Evolutionary conservation across 495 filamentous ascomycete species (phyloP), one percentile per base, ranked within the genome.

Genomic region (Astrothelium subdiscretum): DNA sequence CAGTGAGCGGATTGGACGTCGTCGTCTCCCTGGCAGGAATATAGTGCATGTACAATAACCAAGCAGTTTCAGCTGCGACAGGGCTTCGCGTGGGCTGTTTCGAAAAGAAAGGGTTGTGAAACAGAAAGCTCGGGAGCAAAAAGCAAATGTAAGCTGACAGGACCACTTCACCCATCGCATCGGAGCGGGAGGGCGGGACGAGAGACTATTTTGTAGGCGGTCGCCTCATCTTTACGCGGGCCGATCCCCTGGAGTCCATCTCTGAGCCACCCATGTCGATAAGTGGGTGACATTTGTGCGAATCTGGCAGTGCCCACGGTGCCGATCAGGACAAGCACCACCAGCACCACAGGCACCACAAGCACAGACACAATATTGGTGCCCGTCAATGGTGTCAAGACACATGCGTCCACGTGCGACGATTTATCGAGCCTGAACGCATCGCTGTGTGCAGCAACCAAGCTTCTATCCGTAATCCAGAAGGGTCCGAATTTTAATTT

Each of bases 1-100:
- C 70, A 80, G 48, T 54, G 48, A 54, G 24, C 29, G 24, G 24
- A 5, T 29, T 8, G 8, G 35, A 15, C 22, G 29, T 27, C 24
- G 5, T 54, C 26, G 22, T 29, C 29, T 12, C 29, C 24, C 29
- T 10, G 24, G 6, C 6, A 54, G n/a, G 22, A 54, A 8, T 24
- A 3, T 38, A 54, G 48, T 20, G 24, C 42, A 15, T 54, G 48
- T 20, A 54, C 29, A 8, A 27, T 54, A 20, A n/a, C 26, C 24
- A 54, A 26, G 48, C 4, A 8, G 29, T 2, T 54, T 29, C 20
- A 54, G 22, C 12, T 54, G 15, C 22, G 15, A 26, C 48, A 54
- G 12, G 5, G 5, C 48, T 26, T 29, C 12, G n/a, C 43, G n/a
- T 48, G 43, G 43, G 48, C 22, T 54, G 48, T 54, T 12, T 12